Base-by-base conservation (phyloP, 768 basidiomycete genomes). In the Sarcodon sp. region DNA sequence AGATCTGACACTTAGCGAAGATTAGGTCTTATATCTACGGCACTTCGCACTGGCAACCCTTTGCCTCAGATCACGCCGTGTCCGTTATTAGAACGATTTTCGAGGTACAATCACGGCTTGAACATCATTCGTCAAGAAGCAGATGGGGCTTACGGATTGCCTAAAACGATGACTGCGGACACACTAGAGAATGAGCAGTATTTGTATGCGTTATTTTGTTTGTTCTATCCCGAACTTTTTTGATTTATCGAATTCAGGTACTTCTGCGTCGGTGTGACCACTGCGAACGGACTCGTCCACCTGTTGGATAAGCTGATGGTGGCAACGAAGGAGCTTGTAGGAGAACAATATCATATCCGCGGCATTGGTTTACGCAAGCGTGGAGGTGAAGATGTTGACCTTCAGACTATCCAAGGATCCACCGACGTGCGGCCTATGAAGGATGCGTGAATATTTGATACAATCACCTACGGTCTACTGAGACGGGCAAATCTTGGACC, bases 21-120 rank as follows among this genome's bases (percentile, higher is more conserved):
- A 15, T 13, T 33, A 87, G 86, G 75, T 33, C 76, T 93, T 74
- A 79, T 87, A 47, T 82, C 87, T 0, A 80, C 79, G 0, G 73
- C 87, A 7, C 66, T 93, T 13, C 74, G 82, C 12, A 81, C 82
- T 0, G 88, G 86, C 3, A 67, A 66, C 6, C 79, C 90, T 0
- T 67, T 93, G 3, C 89, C 89, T 0, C 89, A 92, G 57, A 85
- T 92, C 47, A 91, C 88, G 2, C 88, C 90, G 0, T 84, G 81
- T 55, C 88, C 79, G 2, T 65, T 75, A 7, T 58, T 74, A 4
- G 62, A 71, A 46, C 68, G 73, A 1, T 76, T 72, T 49, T 61
- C 70, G 60, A n/a, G 64, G 52, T 55, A 64, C 48, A 69, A 69
- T 45, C 73, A 83, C 47, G 80, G 83, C 3, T 57, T 84, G 47